A percentile compares a stretch with the other conserved stretches of the same genome.
Evolutionary conservation across 2,329 filamentous ascomycete species (phyloP).

Genomic region (Chrysosporium keratinophilum): DNA sequence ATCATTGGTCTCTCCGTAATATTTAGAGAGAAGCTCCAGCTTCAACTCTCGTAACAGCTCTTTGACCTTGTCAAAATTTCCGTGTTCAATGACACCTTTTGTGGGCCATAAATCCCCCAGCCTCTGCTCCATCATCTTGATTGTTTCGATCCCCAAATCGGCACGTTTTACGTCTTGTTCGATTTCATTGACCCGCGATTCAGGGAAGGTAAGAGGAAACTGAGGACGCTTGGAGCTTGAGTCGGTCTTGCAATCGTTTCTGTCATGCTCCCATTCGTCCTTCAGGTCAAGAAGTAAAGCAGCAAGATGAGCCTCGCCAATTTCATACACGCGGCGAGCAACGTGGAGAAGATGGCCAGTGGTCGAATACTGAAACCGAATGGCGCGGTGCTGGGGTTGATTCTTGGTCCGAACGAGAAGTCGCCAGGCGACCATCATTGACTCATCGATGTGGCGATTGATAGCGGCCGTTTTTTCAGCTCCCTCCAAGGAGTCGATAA

Average conservation of each 20-base stretch:
- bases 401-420: conserved; percentile 11
- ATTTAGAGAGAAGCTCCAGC: conserved; percentile 11
- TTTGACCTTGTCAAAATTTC: conserved; percentile 14
- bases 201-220: conserved; percentile 10
- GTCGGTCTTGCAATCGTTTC: too few relatives aligned
- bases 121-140: conserved; percentile 4
- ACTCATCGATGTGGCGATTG: conserved; percentile 5
- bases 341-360: conserved; percentile 7
- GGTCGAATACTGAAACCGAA: conserved; percentile 10
- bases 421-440: conserved; percentile 11
- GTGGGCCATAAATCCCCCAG: conserved; percentile 13
- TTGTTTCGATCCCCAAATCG: conserved; percentile 9
- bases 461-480: background rate
- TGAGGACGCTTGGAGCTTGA: background rate
- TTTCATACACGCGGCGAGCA: conserved; percentile 10
- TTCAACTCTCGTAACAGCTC: conserved; percentile 6
- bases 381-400: conserved; percentile 7
- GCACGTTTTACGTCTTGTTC: conserved; percentile 3
- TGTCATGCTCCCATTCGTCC: conserved; percentile 5
- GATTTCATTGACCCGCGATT: conserved; percentile 7
- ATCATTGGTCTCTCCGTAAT: too few relatives aligned
- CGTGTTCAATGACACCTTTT: conserved; percentile 11
- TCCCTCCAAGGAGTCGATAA: conserved; percentile 1
- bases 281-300: conserved; percentile 8
- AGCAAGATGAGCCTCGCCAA: conserved; percentile 10